Conservation (phyloP, 257 asterid species). For the Solanum chiquidenum region DNA sequence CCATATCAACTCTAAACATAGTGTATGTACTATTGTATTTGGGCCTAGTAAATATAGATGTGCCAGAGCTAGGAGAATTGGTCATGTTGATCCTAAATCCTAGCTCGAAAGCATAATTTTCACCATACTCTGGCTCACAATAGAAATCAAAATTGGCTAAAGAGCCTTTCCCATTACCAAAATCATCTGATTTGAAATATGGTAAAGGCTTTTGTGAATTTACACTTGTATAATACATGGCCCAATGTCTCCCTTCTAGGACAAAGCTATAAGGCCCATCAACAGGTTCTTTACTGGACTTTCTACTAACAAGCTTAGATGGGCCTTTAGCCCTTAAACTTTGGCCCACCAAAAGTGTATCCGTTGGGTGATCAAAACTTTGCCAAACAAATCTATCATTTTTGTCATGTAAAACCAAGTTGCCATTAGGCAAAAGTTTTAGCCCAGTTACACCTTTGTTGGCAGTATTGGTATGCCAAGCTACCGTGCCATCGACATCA, state of each 20-base stretch:
- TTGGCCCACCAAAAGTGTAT: conserved; percentile 23
- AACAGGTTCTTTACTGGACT: conserved; percentile 1
- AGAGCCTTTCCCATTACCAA: conserved; percentile 8
- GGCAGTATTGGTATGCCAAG: conserved; percentile 8
- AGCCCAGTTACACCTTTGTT: conserved; percentile 15
- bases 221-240: neutral
- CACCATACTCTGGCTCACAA: neutral
- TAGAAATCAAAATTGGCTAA: conserved; percentile 18
- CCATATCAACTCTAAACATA: conserved; percentile 32
- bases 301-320: conserved; percentile 9
- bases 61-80: neutral
- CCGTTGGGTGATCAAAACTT: conserved; percentile 23
- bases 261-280: conserved; percentile 18
- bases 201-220: neutral
- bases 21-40: conserved; percentile 31
- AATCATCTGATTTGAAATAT: neutral
- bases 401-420: conserved; percentile 11
- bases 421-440: conserved; percentile 8
- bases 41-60: conserved; percentile 19
- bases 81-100: conserved; percentile 17
- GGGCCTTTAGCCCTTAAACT: conserved; percentile 5
- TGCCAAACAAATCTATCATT: conserved; percentile 16
- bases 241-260: neutral
- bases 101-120: conserved; percentile 25
- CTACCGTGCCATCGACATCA: conserved; percentile 4